These are phyloP conservation scores for Phytophthora syringae DNA, from an alignment of 352 stramenopile genomes.

Conservation along the genomic window DNA sequence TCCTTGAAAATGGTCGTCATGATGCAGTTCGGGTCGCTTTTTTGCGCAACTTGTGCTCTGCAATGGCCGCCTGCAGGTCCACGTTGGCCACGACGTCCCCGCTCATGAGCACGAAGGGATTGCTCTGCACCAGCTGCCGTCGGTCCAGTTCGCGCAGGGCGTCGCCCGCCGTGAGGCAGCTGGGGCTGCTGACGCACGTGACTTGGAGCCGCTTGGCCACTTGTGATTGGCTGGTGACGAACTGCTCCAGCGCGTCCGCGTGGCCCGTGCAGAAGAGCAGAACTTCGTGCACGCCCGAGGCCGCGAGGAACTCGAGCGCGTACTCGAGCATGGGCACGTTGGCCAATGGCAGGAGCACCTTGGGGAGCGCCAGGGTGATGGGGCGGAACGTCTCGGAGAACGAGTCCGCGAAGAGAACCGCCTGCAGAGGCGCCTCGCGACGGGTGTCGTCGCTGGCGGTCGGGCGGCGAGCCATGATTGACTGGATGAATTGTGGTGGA, in stretches of 20 bases:
- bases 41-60: conserved; percentile 80
- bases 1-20: conserved; percentile 97
- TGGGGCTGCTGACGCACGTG: conserved; percentile 78
- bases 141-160: conserved; percentile 97
- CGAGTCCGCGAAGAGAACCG: conserved; percentile 96
- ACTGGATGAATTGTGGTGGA: not conserved
- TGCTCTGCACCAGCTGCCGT: conserved; percentile 93
- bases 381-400: conserved; percentile 95
- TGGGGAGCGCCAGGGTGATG: conserved; percentile 87
- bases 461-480: conserved; percentile 20
- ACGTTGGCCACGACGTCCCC: conserved; percentile 98
- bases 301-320: conserved; percentile 96
- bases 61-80: conserved; percentile 80
- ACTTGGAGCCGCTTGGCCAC: conserved; percentile 67
- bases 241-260: conserved; percentile 86
- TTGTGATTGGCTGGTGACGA: conserved; percentile 70
- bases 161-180: conserved; percentile 92
- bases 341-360: conserved; percentile 95
- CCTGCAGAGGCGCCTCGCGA: conserved; percentile 94
- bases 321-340: conserved; percentile 98
- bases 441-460: conserved; percentile 77
- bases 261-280: conserved; percentile 94
- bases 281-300: conserved; percentile 95
- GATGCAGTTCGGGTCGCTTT: conserved; percentile 94
- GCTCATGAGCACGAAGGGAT: conserved; percentile 98